phyloP scores from a whole-genome alignment of 495 filamentous ascomycete species.

The Cladorrhinum samala region DNA sequence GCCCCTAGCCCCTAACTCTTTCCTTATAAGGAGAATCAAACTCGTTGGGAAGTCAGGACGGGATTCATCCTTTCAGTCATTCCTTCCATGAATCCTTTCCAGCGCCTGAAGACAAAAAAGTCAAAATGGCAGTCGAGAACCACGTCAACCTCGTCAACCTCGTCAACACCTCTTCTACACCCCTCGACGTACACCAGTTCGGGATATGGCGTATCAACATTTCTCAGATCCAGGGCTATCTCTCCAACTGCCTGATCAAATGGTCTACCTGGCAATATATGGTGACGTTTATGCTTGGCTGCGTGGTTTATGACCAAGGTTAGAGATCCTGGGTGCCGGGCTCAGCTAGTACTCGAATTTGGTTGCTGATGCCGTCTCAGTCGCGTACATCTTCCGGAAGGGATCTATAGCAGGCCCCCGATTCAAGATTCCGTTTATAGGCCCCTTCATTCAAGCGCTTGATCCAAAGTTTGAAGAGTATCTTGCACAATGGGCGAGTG shows the following conservation, averaged over 20 bases:
- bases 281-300: slow-evolving; percentile 10
- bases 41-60: no score
- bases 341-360: no score
- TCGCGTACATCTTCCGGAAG: slow-evolving; percentile 76
- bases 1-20: no score
- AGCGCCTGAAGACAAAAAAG: no score
- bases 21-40: no score
- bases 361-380: no score
- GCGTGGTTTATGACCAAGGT: slow-evolving; percentile 42
- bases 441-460: slow-evolving; percentile 82
- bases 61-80: no score
- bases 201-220: no score
- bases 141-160: background rate
- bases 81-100: no score
- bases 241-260: background rate
- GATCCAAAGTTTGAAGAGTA: slow-evolving; percentile 83
- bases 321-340: no score
- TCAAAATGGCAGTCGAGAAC: no score
- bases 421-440: slow-evolving; percentile 86
- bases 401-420: slow-evolving; percentile 71
- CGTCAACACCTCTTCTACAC: slow-evolving; percentile 1
- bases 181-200: background rate
- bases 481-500: slow-evolving; percentile 82
- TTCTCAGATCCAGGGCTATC: no score
- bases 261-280: slow-evolving; percentile 14